phyloP scores from a whole-genome alignment of 2,329 filamentous ascomycete genomes.

The Alternaria panax region DNA sequence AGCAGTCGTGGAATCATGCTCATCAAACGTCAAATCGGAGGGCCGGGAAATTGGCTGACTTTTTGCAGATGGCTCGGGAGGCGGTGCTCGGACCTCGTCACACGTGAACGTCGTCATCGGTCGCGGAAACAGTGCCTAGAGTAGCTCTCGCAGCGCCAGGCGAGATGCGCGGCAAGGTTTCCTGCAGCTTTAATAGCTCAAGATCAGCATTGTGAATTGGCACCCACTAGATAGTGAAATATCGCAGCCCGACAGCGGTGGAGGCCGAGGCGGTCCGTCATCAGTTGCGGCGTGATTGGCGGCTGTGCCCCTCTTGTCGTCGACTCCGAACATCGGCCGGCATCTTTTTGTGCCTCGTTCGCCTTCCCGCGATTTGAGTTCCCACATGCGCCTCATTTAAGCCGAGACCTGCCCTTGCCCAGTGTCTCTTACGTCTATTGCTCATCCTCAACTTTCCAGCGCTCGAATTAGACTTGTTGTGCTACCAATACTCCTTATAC shows the following conservation, averaged over 20 bases:
- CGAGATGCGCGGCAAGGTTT: slow-evolving; percentile 13
- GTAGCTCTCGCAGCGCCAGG: background rate
- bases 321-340: slow-evolving; percentile 43
- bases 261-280: slow-evolving; percentile 29
- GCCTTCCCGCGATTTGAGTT: slow-evolving; percentile 35
- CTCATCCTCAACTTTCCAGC: slow-evolving; percentile 1
- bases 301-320: slow-evolving; percentile 23
- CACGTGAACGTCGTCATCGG: slow-evolving; percentile 27
- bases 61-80: background rate
- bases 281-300: slow-evolving; percentile 36
- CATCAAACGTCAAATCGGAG: background rate
- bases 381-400: slow-evolving; percentile 36
- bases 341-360: slow-evolving; percentile 36
- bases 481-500: slow-evolving; percentile 21
- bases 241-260: slow-evolving; percentile 15
- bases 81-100: slow-evolving; percentile 1
- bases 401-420: slow-evolving; percentile 19
- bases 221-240: background rate
- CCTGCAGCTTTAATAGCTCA: slow-evolving; percentile 6
- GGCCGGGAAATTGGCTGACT: background rate
- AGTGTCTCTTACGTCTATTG: slow-evolving; percentile 6
- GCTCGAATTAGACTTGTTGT: slow-evolving; percentile 22
- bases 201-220: slow-evolving; percentile 5
- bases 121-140: slow-evolving; percentile 5
- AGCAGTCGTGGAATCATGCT: background rate